Percentiles rank a stretch among this genome's conserved stretches.
These are phyloP conservation scores for Exophiala lecanii-corni DNA, from an alignment of 2,329 filamentous ascomycete species.

Conservation along the genomic window DNA sequence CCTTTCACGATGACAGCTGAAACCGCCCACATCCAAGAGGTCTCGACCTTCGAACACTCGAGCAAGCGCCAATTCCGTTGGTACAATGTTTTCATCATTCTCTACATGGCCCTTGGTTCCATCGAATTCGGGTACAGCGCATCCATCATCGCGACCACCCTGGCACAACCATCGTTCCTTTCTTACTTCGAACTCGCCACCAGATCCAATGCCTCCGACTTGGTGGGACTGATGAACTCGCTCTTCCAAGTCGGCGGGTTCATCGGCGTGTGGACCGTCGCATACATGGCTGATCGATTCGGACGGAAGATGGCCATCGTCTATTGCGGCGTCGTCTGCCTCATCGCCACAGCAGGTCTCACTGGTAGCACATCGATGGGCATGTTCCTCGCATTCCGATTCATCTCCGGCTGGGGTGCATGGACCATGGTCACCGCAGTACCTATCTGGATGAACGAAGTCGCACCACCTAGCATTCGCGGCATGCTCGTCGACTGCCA, in stretches of 20 bases:
- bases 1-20: too few relatives aligned
- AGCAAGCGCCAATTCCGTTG: slow-evolving; percentile 7
- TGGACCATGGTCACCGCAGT: slow-evolving; percentile 21
- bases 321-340: slow-evolving; percentile 9
- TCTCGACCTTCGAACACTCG: slow-evolving; percentile 3
- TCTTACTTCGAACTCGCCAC: slow-evolving; percentile 37
- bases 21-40: too few relatives aligned
- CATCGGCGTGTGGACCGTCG: slow-evolving; percentile 27
- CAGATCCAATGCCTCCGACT: slow-evolving; percentile 35
- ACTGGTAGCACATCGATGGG: slow-evolving; percentile 27
- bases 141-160: slow-evolving; percentile 14
- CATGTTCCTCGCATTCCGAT: slow-evolving; percentile 33
- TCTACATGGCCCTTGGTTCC: slow-evolving; percentile 16
- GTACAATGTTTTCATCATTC: slow-evolving; percentile 16
- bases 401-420: slow-evolving; percentile 36
- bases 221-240: slow-evolving; percentile 36
- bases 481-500: slow-evolving; percentile 16
- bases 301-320: slow-evolving; percentile 34
- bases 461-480: slow-evolving; percentile 6
- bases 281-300: slow-evolving; percentile 27
- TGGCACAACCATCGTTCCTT: slow-evolving; percentile 40
- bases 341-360: slow-evolving; percentile 33
- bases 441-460: slow-evolving; percentile 19
- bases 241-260: slow-evolving; percentile 40
- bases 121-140: slow-evolving; percentile 18